These are phyloP conservation scores for Fusarium tupiense DNA, from an alignment of 2,329 filamentous ascomycete species.

Conservation along the genomic window DNA sequence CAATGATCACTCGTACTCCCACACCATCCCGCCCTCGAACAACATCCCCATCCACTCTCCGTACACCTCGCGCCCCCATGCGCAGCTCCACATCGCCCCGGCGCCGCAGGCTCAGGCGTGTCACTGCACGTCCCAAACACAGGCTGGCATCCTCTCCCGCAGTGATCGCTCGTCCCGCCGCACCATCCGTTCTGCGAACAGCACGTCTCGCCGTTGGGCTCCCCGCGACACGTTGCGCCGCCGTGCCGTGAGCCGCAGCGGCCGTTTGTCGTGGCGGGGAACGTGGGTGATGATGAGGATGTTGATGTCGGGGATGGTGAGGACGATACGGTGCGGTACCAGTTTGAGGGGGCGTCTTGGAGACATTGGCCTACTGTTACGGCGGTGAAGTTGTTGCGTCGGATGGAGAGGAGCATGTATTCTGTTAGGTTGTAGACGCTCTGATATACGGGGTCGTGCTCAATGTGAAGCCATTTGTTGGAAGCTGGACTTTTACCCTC, in stretches of 20 bases:
- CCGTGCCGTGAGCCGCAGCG: conserved; percentile 39
- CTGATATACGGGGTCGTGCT: conserved; percentile 60
- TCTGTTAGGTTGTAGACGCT: conserved; percentile 55
- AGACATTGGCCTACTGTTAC: conserved; percentile 65
- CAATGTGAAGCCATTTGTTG: conserved; percentile 61
- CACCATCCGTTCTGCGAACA: conserved; percentile 46
- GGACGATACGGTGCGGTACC: conserved; percentile 55
- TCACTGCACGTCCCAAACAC: conserved; percentile 43
- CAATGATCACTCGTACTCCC: conserved; percentile 54
- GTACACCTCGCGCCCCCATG: conserved; percentile 40
- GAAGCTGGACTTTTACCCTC: conserved; percentile 44
- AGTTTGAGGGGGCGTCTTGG: conserved; percentile 60
- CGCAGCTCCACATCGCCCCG: conserved; percentile 43
- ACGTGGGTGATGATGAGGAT: conserved; percentile 21
- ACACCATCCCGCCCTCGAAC: conserved; percentile 49
- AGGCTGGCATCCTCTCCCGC: conserved; percentile 52
- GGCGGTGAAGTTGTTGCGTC: conserved; percentile 52
- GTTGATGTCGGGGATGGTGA: neutral
- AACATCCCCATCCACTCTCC: conserved; percentile 42
- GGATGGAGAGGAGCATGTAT: conserved; percentile 54
- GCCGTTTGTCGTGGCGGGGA: conserved; percentile 35
- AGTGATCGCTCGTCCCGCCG: conserved; percentile 53
- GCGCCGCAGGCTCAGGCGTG: conserved; percentile 19
- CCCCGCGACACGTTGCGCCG: conserved; percentile 32
- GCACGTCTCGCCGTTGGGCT: conserved; percentile 32